A percentile compares a stretch with the other conserved stretches of the same genome.
Evolutionary conservation across 176 grass and related monocot species (phyloP).

Genomic region (Oryza officinalis): DNA sequence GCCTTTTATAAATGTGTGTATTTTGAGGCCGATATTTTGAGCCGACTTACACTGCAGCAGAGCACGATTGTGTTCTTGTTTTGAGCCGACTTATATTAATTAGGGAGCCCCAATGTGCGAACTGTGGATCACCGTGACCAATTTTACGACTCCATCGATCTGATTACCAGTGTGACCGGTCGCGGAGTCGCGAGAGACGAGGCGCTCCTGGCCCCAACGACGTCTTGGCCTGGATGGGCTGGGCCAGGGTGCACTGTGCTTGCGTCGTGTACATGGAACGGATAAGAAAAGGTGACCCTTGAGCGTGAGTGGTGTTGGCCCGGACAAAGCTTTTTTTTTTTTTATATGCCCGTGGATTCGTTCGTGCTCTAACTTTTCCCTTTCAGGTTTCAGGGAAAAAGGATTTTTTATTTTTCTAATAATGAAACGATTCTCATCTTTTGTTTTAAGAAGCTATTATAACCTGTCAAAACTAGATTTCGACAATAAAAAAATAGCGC

Average conservation of each 20-base stretch:
- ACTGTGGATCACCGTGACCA: background rate
- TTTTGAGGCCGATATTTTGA: too few species aligned
- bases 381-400: background rate
- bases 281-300: background rate
- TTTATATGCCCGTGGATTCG: background rate
- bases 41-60: background rate
- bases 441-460: too few species aligned
- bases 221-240: background rate
- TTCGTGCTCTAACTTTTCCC: background rate
- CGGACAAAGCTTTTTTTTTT: background rate
- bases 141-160: background rate
- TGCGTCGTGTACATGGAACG: conserved; percentile 8
- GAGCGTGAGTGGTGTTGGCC: background rate
- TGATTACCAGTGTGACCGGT: background rate
- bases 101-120: background rate
- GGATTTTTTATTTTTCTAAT: too few species aligned
- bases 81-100: background rate
- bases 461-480: too few species aligned
- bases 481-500: too few species aligned
- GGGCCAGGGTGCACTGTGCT: background rate
- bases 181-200: background rate
- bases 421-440: too few species aligned
- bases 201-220: background rate
- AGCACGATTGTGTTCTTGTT: background rate
- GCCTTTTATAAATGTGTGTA: background rate